Percentiles rank a stretch among this genome's conserved stretches.
Evolutionary conservation across 495 filamentous ascomycete genomes (phyloP).

Genomic region (Aspergillus sparsus): DNA sequence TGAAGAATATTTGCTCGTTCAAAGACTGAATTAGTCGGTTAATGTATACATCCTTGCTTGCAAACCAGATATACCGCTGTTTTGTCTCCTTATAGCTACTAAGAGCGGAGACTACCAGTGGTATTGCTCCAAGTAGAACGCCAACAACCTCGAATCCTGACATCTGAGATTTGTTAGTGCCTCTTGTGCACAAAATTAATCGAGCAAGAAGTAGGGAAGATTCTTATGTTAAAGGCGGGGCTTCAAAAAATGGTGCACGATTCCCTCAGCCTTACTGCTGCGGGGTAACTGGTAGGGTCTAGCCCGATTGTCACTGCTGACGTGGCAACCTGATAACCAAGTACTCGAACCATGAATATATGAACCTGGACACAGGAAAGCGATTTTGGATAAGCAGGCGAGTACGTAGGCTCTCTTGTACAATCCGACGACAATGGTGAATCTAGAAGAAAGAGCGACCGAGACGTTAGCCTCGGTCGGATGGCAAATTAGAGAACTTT

Average conservation of each 20-base stretch:
- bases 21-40: constrained; percentile 11
- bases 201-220: background rate
- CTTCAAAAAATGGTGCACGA: background rate
- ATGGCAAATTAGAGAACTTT: background rate
- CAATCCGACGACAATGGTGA: background rate
- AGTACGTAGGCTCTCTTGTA: background rate
- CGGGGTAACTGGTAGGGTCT: constrained; percentile 5
- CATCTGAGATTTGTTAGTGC: background rate
- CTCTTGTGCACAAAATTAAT: background rate
- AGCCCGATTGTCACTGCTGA: background rate
- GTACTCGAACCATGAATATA: background rate
- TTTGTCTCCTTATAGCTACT: constrained; percentile 33
- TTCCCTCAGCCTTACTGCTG: background rate
- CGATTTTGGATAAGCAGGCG: background rate
- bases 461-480: background rate
- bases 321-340: constrained; percentile 5
- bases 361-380: background rate
- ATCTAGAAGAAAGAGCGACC: background rate
- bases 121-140: constrained; percentile 41
- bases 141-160: constrained; percentile 46
- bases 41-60: constrained; percentile 7
- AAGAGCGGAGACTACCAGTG: constrained; percentile 40
- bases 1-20: constrained; percentile 15
- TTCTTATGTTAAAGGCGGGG: background rate
- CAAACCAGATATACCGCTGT: constrained; percentile 4